phyloP scores from a whole-genome alignment of 306 rosid species.

The Lotus japonicus region DNA sequence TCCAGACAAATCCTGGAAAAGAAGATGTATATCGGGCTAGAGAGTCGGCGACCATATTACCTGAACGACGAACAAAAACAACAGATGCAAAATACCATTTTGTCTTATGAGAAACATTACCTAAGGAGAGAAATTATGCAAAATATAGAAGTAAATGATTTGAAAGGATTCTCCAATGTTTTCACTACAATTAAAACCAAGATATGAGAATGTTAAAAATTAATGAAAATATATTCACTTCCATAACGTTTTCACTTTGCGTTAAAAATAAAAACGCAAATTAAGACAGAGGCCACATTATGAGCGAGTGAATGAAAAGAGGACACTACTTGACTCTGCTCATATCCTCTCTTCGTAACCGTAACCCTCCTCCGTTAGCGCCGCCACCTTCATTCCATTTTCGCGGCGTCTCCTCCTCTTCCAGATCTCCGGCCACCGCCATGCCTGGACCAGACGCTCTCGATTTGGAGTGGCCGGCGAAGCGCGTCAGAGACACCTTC shows the following conservation, averaged over 20 bases:
- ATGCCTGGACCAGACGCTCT: conserved; percentile 21
- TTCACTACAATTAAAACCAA: too few relatives aligned
- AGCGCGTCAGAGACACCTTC: conserved; percentile 39
- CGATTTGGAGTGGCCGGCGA: conserved; percentile 34
- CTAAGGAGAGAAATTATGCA: too few relatives aligned
- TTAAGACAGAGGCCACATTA: not conserved
- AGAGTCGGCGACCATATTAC: too few relatives aligned
- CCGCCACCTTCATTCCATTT: conserved; percentile 8
- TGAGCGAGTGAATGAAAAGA: conserved; percentile 33
- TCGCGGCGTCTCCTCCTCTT: not conserved
- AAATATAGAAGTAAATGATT: too few relatives aligned
- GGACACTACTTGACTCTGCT: not conserved
- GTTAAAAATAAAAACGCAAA: not conserved
- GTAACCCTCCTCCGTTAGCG: not conserved
- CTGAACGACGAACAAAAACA: too few relatives aligned
- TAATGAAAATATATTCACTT: too few relatives aligned
- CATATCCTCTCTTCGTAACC: not conserved
- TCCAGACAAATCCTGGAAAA: too few relatives aligned
- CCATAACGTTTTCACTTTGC: not conserved
- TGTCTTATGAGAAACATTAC: too few relatives aligned
- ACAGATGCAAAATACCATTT: too few relatives aligned
- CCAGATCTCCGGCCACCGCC: conserved; percentile 18
- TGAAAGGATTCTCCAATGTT: too few relatives aligned
- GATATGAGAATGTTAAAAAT: too few relatives aligned
- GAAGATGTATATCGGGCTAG: too few relatives aligned